These are phyloP conservation scores for Sporisorium exsertum DNA, from an alignment of 1,284 basidiomycete species.

Conservation along the genomic window DNA sequence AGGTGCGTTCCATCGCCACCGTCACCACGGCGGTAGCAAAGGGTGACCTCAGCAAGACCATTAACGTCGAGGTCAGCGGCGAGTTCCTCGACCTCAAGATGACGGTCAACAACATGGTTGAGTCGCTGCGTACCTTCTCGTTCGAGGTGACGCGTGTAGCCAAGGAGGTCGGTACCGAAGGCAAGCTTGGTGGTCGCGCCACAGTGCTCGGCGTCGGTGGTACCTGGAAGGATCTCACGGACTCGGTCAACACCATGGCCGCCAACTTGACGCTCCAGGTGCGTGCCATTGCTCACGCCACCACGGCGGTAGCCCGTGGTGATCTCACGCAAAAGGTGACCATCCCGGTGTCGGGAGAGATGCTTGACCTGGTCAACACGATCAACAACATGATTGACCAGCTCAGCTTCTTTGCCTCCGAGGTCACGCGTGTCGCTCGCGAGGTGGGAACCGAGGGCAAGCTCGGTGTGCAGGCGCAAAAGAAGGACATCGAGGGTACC, in stretches of 20 bases:
- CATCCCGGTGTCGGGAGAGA: slow-evolving; percentile 94
- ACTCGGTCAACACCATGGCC: slow-evolving; percentile 77
- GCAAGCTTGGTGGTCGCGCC: slow-evolving; percentile 68
- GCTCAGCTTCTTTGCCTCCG: slow-evolving; percentile 89
- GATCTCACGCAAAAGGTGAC: slow-evolving; percentile 92
- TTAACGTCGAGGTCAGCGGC: slow-evolving; percentile 68
- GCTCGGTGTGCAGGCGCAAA: slow-evolving; percentile 95
- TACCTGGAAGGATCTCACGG: slow-evolving; percentile 80
- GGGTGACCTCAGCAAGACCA: slow-evolving; percentile 69
- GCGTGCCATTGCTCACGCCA: slow-evolving; percentile 91
- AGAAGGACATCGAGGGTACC: slow-evolving; percentile 94
- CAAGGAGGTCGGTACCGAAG: slow-evolving; percentile 70
- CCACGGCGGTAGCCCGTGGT: slow-evolving; percentile 93
- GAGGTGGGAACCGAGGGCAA: slow-evolving; percentile 97
- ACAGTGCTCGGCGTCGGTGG: slow-evolving; percentile 69
- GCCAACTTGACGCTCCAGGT: slow-evolving; percentile 87
- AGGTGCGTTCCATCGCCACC: slow-evolving; percentile 76
- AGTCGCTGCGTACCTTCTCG: slow-evolving; percentile 69
- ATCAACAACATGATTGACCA: slow-evolving; percentile 71
- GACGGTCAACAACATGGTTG: slow-evolving; percentile 70
- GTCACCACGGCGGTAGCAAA: slow-evolving; percentile 67
- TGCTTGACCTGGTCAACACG: slow-evolving; percentile 86
- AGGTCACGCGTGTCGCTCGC: slow-evolving; percentile 93
- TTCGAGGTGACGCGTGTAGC: slow-evolving; percentile 69
- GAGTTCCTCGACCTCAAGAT: slow-evolving; percentile 68